Base-by-base conservation (phyloP, 1,139 yeast species). In the Diutina catenulata region DNA sequence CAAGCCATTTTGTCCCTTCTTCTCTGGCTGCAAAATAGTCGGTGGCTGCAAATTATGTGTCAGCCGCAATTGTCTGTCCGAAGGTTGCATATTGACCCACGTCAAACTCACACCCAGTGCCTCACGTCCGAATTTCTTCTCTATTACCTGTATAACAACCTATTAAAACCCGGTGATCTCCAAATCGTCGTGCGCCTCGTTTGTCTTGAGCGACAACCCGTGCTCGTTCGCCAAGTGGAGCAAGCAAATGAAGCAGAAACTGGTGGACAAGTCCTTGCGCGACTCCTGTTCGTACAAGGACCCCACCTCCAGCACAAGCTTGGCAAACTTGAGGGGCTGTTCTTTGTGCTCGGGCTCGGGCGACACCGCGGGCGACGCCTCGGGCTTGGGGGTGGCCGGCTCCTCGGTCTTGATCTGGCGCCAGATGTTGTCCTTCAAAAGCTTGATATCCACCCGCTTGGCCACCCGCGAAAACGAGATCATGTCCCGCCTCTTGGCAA, bases 171-270 rank as follows among this genome's bases (percentile, higher is more conserved):
- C 70, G n/a, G 53, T 57, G 37, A 78, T 74, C 25, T 50, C 53
- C 40, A 86, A 60, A 52, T 86, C 91, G 36, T 70, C 71, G 46
- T 73, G 67, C 22, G 62, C 60, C 1, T 68, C 75, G 28, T 66
- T 76, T 43, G 76, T 69, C 14, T 68, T 60, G n/a, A 91, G 73
- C 3, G 64, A 56, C 36, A 87, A 62, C 0, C 91, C 91, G 51
- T 86, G 84, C 52, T 87, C 96, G 52, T 87, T 87, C 8, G 96
- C 95, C 46, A 87, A 65, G 59, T 87, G 96, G 28, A 86, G 60
- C 44, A 84, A 60, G 51, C 95, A 83, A 43, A 86, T 83, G 51
- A 86, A 87, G 51, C 86, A 83, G 56, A 83, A 82, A 60, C 94
- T 80, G 0, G 95, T 86, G 1, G 95, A 82, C 8, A 87, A 59